phyloP scores from a whole-genome alignment of 345 rosid genomes.

The Eucalyptus marginata region DNA sequence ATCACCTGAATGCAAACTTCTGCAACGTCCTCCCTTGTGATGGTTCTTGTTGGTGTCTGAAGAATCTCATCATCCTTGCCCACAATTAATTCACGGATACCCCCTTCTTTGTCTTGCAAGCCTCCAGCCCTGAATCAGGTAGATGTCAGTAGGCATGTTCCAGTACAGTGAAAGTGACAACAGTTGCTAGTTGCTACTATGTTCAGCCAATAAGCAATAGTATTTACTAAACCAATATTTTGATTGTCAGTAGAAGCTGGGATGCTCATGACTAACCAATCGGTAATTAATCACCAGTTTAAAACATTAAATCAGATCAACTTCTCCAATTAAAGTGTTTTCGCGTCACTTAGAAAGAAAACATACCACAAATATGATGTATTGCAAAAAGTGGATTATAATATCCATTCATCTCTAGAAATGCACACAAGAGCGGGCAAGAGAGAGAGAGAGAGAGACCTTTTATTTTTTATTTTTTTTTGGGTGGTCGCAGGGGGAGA shows the following conservation, averaged over 20 bases:
- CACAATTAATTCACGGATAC: conserved; percentile 64
- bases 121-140: conserved; percentile 77
- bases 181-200: not conserved
- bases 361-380: not conserved
- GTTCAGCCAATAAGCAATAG: not conserved
- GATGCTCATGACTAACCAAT: not conserved
- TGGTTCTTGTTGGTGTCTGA: conserved; percentile 70
- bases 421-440: not conserved
- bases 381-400: not conserved
- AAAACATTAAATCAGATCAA: not conserved
- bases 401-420: not conserved
- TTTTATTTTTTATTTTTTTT: too few species aligned
- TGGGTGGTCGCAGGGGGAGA: too few species aligned
- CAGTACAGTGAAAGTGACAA: not conserved
- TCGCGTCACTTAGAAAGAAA: not conserved
- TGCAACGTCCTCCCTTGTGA: conserved; percentile 80
- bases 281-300: not conserved
- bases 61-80: conserved; percentile 95
- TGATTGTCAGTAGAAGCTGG: not conserved
- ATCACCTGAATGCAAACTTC: conserved; percentile 79
- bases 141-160: not conserved
- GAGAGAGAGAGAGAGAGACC: not conserved
- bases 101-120: conserved; percentile 87
- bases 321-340: not conserved
- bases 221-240: not conserved